Evolutionary conservation across 176 grass and related monocot species (phyloP).

Genomic region (Eragrostis nindensis): DNA sequence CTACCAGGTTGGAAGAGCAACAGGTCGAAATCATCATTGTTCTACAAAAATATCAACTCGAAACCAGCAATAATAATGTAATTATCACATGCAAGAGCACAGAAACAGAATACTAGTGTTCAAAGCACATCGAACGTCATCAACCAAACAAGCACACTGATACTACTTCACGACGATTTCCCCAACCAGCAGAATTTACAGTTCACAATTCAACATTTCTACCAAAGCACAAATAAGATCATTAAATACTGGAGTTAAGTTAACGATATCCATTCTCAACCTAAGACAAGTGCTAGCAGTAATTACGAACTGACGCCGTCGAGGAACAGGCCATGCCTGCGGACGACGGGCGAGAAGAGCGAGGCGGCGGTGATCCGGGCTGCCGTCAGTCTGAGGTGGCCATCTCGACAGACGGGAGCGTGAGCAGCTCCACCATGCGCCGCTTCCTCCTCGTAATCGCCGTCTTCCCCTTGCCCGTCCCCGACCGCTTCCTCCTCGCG

Average conservation of each 20-base stretch:
- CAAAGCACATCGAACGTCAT: not conserved
- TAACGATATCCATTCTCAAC: not conserved
- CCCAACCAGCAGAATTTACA: not conserved
- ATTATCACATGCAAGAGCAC: not conserved
- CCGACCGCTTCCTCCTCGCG: conserved; percentile 36
- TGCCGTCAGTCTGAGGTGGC: conserved; percentile 1
- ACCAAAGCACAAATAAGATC: not conserved
- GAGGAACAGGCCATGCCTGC: not conserved
- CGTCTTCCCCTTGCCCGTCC: conserved; percentile 1
- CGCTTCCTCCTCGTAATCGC: conserved; percentile 26
- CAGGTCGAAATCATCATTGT: not conserved
- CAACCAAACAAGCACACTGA: not conserved
- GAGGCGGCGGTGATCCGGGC: not conserved
- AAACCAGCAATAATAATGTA: not conserved
- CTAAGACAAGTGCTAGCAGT: not conserved
- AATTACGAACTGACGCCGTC: not conserved
- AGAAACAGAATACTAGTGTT: too few species aligned
- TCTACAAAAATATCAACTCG: not conserved
- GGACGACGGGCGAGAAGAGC: not conserved
- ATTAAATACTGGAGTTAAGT: not conserved
- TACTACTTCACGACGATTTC: not conserved
- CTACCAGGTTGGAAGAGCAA: not conserved
- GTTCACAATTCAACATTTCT: not conserved
- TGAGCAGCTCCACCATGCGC: conserved; percentile 40
- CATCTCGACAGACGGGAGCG: conserved; percentile 50